A percentile compares a stretch with the other conserved stretches of the same genome.
phyloP scores from a whole-genome alignment of 148 eudicot species.

The Hydrangea macrophylla region DNA sequence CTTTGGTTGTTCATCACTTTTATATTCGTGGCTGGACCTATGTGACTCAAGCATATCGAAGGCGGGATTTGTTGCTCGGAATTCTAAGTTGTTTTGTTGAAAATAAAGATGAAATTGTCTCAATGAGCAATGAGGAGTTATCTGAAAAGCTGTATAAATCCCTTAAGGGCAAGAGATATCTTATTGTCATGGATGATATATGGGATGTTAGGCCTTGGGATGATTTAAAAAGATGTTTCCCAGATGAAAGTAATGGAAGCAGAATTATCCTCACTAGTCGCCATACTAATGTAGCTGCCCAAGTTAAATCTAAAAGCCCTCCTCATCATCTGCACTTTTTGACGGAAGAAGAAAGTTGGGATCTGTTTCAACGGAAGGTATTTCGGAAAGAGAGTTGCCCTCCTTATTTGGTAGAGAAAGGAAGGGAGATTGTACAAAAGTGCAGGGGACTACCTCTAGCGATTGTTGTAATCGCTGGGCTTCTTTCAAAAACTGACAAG shows the following conservation, averaged over 20 bases:
- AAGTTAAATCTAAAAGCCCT: too few species aligned
- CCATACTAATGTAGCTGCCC: conserved; percentile 10
- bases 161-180: conserved; percentile 3
- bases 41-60: conserved; percentile 18
- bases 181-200: conserved; percentile 22
- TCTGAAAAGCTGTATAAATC: not conserved
- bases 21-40: conserved; percentile 17
- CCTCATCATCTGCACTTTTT: conserved; percentile 8
- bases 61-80: conserved; percentile 12
- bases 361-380: conserved; percentile 18
- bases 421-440: conserved; percentile 13
- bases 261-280: conserved; percentile 25
- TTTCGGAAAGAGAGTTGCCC: conserved; percentile 21
- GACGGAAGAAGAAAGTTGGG: conserved; percentile 20
- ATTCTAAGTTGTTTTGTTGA: not conserved
- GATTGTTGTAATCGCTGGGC: too few species aligned
- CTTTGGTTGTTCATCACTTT: conserved; percentile 12
- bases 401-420: not conserved
- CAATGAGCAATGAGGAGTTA: not conserved
- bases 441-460: too few species aligned
- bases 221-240: conserved; percentile 13
- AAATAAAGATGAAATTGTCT: not conserved
- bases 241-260: conserved; percentile 9
- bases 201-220: conserved; percentile 20
- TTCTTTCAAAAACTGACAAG: too few species aligned